A percentile compares a stretch with the other conserved stretches of the same genome.
phyloP scores from a whole-genome alignment of 2,329 filamentous ascomycete genomes.

The Madurella mycetomatis region DNA sequence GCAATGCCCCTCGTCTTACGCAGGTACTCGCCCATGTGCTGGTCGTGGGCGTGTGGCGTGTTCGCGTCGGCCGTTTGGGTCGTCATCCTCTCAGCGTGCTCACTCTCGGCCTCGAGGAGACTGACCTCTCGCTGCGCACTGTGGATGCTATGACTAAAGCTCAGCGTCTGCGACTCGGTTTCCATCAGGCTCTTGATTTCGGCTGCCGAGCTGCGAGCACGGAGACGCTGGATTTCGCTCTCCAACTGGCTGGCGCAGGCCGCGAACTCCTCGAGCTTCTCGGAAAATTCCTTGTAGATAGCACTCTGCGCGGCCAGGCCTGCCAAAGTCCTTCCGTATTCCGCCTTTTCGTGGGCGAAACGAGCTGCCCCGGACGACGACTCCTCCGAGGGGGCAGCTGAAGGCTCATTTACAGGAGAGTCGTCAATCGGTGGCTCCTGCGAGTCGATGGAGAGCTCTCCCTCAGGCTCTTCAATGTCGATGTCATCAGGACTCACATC shows the following conservation, averaged over 20 bases:
- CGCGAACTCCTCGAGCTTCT: constrained; percentile 33
- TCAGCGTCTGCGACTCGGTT: constrained; percentile 29
- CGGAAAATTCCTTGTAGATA: constrained; percentile 33
- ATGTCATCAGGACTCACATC: constrained; percentile 45
- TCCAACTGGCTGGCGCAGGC: constrained; percentile 28
- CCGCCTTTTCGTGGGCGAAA: constrained; percentile 1
- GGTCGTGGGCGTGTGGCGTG: constrained; percentile 23
- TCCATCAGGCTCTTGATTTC: constrained; percentile 23
- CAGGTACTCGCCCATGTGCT: constrained; percentile 48
- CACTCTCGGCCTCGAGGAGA: constrained; percentile 35
- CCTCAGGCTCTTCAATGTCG: constrained; percentile 43
- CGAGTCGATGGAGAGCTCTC: constrained; percentile 31
- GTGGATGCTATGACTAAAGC: constrained; percentile 31
- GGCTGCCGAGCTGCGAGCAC: constrained; percentile 21
- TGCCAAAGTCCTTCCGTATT: constrained; percentile 16
- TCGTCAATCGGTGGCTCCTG: constrained; percentile 22
- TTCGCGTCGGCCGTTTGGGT: constrained; percentile 3
- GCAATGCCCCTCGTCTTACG: constrained; percentile 54
- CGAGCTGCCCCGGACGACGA: constrained; percentile 1
- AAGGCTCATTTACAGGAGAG: constrained; percentile 9
- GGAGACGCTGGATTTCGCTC: constrained; percentile 31
- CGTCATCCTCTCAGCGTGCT: constrained; percentile 29
- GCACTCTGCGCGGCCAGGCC: constrained; percentile 30
- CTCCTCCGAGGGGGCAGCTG: constrained; percentile 3
- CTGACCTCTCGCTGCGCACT: constrained; percentile 35